phyloP scores from a whole-genome alignment of 1,284 basidiomycete genomes.

The Cystobasidium sp. region DNA sequence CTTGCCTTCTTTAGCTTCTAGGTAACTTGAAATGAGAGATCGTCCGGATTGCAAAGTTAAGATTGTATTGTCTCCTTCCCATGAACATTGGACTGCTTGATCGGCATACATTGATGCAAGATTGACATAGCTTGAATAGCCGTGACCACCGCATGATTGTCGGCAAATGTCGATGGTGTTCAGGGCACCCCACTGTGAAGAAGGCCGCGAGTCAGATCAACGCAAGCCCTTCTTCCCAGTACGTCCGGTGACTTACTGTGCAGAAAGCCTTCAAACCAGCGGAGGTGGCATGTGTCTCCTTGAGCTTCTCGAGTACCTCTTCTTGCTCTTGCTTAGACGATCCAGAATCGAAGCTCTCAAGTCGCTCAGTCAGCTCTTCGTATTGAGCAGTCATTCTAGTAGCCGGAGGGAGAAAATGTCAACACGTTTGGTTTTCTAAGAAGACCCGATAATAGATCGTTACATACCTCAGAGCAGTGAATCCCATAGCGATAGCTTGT shows the following conservation, averaged over 20 bases:
- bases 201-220: background rate
- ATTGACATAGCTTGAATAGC: constrained; percentile 65
- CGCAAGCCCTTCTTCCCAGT: too few relatives aligned
- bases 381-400: constrained; percentile 55
- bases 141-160: constrained; percentile 65
- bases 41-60: constrained; percentile 63
- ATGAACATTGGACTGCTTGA: constrained; percentile 64
- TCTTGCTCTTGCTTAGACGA: constrained; percentile 55
- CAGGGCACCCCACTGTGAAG: constrained; percentile 60
- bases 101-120: constrained; percentile 63
- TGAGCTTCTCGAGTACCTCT: constrained; percentile 61
- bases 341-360: constrained; percentile 62
- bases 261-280: constrained; percentile 67
- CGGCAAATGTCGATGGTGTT: constrained; percentile 65
- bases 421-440: constrained; percentile 38
- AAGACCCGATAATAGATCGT: background rate
- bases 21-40: constrained; percentile 61
- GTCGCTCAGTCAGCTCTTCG: constrained; percentile 60
- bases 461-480: constrained; percentile 58
- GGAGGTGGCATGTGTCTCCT: constrained; percentile 65
- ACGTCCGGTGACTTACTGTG: constrained; percentile 53
- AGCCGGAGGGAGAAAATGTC: constrained; percentile 10
- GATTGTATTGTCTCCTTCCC: constrained; percentile 63
- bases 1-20: constrained; percentile 61
- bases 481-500: constrained; percentile 64